phyloP scores from a whole-genome alignment of 805 yeast genomes.

The Yueomyces sinensis region DNA sequence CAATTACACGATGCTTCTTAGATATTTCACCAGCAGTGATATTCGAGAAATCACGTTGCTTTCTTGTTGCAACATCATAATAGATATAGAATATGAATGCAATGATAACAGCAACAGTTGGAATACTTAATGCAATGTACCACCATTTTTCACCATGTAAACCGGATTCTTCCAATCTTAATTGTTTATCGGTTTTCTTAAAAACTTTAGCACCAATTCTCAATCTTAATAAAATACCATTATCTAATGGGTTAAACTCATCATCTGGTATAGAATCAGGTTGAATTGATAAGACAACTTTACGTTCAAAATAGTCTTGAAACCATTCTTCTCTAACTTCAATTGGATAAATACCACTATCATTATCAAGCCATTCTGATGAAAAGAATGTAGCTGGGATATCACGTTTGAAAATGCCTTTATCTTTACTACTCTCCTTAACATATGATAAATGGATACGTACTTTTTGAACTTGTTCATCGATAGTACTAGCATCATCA shows the following conservation, averaged over 20 bases:
- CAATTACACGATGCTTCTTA: constrained; percentile 27
- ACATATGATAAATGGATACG: constrained; percentile 55
- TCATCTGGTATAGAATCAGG: constrained; percentile 55
- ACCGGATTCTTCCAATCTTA: constrained; percentile 32
- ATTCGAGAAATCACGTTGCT: constrained; percentile 39
- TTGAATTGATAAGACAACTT: constrained; percentile 57
- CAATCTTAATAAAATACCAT: constrained; percentile 37
- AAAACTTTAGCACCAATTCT: constrained; percentile 28
- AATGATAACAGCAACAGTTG: constrained; percentile 46
- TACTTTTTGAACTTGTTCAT: constrained; percentile 42
- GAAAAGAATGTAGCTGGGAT: constrained; percentile 40
- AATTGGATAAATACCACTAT: constrained; percentile 52
- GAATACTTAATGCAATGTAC: constrained; percentile 54
- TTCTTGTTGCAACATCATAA: constrained; percentile 35
- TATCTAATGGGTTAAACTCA: constrained; percentile 42
- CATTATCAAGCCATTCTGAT: constrained; percentile 57
- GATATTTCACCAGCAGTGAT: constrained; percentile 27
- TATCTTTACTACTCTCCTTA: constrained; percentile 38
- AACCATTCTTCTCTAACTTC: constrained; percentile 55
- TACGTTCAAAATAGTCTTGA: constrained; percentile 36
- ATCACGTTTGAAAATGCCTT: constrained; percentile 33
- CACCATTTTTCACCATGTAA: constrained; percentile 36
- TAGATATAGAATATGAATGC: constrained; percentile 43
- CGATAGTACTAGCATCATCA: constrained; percentile 13
- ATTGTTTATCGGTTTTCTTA: constrained; percentile 30